Conservation (phyloP, 2,329 filamentous ascomycete genomes). For the Scortechinia acanthostroma region DNA sequence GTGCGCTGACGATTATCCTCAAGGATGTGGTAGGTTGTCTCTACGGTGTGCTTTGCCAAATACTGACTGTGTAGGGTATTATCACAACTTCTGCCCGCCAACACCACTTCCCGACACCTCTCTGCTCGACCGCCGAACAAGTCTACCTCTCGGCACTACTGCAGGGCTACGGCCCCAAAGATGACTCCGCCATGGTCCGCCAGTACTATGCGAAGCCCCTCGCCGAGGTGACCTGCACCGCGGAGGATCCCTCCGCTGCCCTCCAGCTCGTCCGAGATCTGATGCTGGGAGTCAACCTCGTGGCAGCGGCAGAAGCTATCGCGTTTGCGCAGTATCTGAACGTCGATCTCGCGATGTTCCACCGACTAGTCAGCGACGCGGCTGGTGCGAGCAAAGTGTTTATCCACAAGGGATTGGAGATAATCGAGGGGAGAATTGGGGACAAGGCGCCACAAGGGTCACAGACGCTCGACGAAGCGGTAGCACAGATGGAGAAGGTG, state of each 20-base stretch:
- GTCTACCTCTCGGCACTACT: conserved; percentile 52
- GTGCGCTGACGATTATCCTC: conserved; percentile 49
- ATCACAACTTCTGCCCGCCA: conserved; percentile 59
- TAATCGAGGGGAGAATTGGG: not conserved
- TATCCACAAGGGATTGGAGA: conserved; percentile 13
- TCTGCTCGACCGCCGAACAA: conserved; percentile 58
- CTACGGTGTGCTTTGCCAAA: conserved; percentile 4
- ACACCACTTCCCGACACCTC: conserved; percentile 47
- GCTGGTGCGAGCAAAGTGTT: conserved; percentile 35
- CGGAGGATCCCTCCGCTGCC: conserved; percentile 19
- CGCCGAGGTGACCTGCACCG: conserved; percentile 18
- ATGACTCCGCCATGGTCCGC: conserved; percentile 46
- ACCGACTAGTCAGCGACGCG: conserved; percentile 33
- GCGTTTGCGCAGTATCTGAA: conserved; percentile 33
- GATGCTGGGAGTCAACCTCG: conserved; percentile 36
- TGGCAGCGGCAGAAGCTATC: conserved; percentile 35
- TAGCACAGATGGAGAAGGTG: conserved; percentile 23
- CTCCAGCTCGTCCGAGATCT: conserved; percentile 30
- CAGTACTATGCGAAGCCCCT: conserved; percentile 35
- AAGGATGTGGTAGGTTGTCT: conserved; percentile 34
- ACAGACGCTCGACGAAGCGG: conserved; percentile 23
- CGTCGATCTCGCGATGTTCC: conserved; percentile 32
- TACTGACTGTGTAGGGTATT: conserved; percentile 34
- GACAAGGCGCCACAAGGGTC: conserved; percentile 14
- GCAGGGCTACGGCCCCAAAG: conserved; percentile 43